These are phyloP conservation scores for Fusarium tanahbumbuense DNA, from an alignment of 2,329 filamentous ascomycete genomes.

Conservation along the genomic window DNA sequence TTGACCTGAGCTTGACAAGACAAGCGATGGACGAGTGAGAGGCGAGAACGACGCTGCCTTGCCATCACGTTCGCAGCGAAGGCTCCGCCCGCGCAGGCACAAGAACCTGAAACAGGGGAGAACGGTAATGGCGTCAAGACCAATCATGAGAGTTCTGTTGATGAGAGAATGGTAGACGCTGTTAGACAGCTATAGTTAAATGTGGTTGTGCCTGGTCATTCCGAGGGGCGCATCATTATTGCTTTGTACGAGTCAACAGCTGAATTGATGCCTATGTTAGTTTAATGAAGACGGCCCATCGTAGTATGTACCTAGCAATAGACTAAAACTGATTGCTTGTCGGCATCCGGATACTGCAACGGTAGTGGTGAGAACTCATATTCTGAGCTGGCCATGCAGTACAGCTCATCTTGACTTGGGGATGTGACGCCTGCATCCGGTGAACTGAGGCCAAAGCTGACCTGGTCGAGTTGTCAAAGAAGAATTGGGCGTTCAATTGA, in stretches of 20 bases:
- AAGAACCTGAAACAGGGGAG: slow-evolving; percentile 44
- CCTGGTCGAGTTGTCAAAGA: slow-evolving; percentile 27
- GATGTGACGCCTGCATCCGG: slow-evolving; percentile 26
- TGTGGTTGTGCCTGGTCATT: neutral
- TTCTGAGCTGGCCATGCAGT: slow-evolving; percentile 32
- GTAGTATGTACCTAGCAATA: neutral
- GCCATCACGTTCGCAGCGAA: slow-evolving; percentile 14
- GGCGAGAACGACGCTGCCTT: neutral
- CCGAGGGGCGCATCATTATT: neutral
- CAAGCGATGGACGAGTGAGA: neutral
- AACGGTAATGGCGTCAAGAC: slow-evolving; percentile 29
- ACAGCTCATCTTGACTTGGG: slow-evolving; percentile 41
- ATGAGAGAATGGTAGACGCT: neutral
- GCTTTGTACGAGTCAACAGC: neutral
- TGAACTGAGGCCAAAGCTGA: slow-evolving; percentile 24
- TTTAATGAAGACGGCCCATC: neutral
- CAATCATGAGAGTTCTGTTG: slow-evolving; percentile 24
- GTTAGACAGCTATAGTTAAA: neutral
- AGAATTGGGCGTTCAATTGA: slow-evolving; percentile 31
- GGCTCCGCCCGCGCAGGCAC: slow-evolving; percentile 36
- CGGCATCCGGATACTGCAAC: neutral
- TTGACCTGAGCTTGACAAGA: too few species aligned
- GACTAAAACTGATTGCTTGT: neutral
- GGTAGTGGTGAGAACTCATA: neutral
- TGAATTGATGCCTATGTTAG: neutral